These are phyloP conservation scores for Saprolegnia parasitica DNA, from an alignment of 352 stramenopile genomes.

Conservation along the genomic window DNA sequence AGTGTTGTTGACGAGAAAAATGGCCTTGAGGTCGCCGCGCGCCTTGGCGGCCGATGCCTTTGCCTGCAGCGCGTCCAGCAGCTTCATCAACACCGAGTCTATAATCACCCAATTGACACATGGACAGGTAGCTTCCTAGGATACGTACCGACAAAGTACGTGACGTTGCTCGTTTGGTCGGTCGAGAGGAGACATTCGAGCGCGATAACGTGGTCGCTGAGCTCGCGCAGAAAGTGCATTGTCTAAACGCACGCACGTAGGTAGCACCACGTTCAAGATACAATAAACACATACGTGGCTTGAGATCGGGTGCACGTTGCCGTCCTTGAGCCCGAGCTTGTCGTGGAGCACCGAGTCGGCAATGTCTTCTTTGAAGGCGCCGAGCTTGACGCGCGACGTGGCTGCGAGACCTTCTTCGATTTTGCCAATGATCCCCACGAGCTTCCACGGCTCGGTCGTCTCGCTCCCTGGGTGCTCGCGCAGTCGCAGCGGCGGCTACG, in stretches of 20 bases:
- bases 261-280: background rate
- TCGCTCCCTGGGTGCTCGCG: constrained; percentile 55
- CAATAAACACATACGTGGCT: constrained; percentile 58
- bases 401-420: constrained; percentile 44
- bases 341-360: constrained; percentile 39
- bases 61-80: constrained; percentile 50
- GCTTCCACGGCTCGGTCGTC: constrained; percentile 60
- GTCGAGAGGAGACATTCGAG: constrained; percentile 52
- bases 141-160: constrained; percentile 22
- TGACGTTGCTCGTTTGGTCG: constrained; percentile 32
- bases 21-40: constrained; percentile 50
- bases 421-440: constrained; percentile 42
- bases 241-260: background rate
- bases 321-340: constrained; percentile 59
- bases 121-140: background rate
- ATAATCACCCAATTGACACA: constrained; percentile 44
- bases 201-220: constrained; percentile 61
- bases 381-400: constrained; percentile 54
- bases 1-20: constrained; percentile 95
- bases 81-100: constrained; percentile 50
- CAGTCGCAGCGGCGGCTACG: constrained; percentile 55
- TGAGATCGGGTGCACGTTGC: constrained; percentile 71
- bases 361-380: constrained; percentile 58
- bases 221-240: constrained; percentile 60
- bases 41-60: constrained; percentile 54